These are phyloP conservation scores for Lumnitzera racemosa DNA, from an alignment of 345 rosid species.

Conservation along the genomic window DNA sequence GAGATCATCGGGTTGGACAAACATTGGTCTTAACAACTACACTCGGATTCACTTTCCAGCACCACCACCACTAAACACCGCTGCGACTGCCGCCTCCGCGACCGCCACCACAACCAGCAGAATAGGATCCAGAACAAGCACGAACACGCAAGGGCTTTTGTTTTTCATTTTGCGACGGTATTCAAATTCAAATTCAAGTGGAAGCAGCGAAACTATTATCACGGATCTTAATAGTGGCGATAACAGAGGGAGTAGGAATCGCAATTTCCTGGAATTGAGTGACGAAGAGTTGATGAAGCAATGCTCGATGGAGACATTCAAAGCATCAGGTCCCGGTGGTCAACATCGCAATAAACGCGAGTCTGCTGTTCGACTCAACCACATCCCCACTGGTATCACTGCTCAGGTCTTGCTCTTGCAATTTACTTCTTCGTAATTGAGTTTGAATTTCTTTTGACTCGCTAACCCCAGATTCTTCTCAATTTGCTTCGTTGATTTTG, in stretches of 20 bases:
- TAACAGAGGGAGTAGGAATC: too few species aligned
- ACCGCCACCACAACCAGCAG: too few species aligned
- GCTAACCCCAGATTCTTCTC: background rate
- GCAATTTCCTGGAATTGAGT: conserved; percentile 37
- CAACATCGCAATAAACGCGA: conserved; percentile 98
- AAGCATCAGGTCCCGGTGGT: conserved; percentile 87
- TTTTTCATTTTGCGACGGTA: too few species aligned
- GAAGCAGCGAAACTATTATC: too few species aligned
- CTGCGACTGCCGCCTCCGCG: too few species aligned
- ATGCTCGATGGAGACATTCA: conserved; percentile 63
- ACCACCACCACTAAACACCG: too few species aligned
- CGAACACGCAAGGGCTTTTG: too few species aligned
- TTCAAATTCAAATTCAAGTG: too few species aligned
- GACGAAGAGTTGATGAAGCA: conserved; percentile 77
- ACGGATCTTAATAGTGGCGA: background rate
- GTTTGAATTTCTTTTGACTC: background rate
- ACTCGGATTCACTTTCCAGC: too few species aligned
- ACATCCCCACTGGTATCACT: conserved; percentile 70
- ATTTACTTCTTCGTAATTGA: background rate
- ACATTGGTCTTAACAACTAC: too few species aligned
- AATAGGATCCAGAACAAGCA: too few species aligned
- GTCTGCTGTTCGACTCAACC: conserved; percentile 85
- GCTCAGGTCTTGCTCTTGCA: conserved; percentile 41
- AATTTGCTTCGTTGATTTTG: background rate
- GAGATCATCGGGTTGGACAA: too few species aligned